phyloP scores from a whole-genome alignment of 31 red algal genomes.

The Pterothamnion heteromorphum region DNA sequence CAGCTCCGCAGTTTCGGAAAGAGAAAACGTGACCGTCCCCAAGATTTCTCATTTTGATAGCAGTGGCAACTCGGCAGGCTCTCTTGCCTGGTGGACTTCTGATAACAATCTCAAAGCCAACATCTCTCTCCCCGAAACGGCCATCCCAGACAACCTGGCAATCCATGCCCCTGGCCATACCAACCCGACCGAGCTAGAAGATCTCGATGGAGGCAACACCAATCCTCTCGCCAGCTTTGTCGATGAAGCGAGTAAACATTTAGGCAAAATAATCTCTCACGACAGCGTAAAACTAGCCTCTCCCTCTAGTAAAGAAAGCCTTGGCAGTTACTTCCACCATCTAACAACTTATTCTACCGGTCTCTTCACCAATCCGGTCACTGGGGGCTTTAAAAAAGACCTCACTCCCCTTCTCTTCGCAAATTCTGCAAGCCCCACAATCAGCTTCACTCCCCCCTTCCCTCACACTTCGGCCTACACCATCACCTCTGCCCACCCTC shows the following conservation, averaged over 20 bases:
- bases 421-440: not conserved
- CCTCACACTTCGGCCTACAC: not conserved
- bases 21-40: not conserved
- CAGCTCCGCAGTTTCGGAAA: not conserved
- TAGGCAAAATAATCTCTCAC: not conserved
- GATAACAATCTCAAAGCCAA: not conserved
- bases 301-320: not conserved
- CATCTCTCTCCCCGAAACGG: not conserved
- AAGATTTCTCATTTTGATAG: not conserved
- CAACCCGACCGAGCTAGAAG: not conserved
- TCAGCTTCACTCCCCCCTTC: not conserved
- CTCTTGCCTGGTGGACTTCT: not conserved
- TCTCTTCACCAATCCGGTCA: not conserved
- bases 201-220: not conserved
- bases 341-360: not conserved
- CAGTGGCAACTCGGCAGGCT: too few relatives aligned
- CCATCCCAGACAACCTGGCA: not conserved
- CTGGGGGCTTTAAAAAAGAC: not conserved
- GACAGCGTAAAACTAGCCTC: not conserved
- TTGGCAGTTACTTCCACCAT: not conserved
- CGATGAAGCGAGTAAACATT: not conserved
- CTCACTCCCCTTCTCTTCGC: not conserved
- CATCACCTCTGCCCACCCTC: not conserved
- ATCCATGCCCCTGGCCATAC: not conserved
- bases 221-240: too few relatives aligned